Evolutionary conservation across 2,329 filamentous ascomycete genomes (phyloP), one percentile per base, ranked within the genome.

Genomic region (Coniochaeta sp.): DNA sequence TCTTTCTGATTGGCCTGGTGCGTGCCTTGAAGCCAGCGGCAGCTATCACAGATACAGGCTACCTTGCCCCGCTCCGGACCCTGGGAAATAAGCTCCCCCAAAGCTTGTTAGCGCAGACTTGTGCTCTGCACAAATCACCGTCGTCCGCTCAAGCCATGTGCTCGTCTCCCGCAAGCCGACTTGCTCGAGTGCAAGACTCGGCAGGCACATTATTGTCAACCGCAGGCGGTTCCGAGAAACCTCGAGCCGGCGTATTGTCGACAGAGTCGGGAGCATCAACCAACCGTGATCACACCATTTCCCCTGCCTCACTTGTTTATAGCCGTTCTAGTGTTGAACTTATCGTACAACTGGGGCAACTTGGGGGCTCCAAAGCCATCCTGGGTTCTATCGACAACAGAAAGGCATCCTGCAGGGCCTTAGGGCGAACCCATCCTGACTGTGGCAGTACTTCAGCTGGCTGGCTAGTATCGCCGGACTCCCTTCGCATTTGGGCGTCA

Each of bases 101-200:
- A 22, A 22, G n/a, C 17, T 52, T 52, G 47, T 52, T 52, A 52
- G 47, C 47, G 47, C 47, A 52, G 8, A 22, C 24, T 52, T 5
- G n/a, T 3, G 14, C 26, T 52, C 47, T 52, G 26, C 47, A 34
- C 59, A 60, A 60, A 60, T 60, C 59, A 52, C 59, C 59, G 40
- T 60, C 26, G 59, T 47, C 22, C 44, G 55, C 55, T 38, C 32
- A 28, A 30, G 40, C 55, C 59, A 60, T 60, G 59, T 60, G 59
- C 55, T 60, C 59, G 55, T 28, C 24, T 57, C 24, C 32, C 24
- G 55, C 22, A 42, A 8, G 32, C 30, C 32, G 28, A 57, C 42
- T 42, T 44, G 55, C 36, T 60, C 40, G 30, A 22, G 12, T 52
- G 12, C 47, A 52, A 30, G 22, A 28, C 47, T 52, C 47, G 47